Base-by-base conservation (phyloP, 2,329 filamentous ascomycete genomes). In the Diaporthe citriasiana region DNA sequence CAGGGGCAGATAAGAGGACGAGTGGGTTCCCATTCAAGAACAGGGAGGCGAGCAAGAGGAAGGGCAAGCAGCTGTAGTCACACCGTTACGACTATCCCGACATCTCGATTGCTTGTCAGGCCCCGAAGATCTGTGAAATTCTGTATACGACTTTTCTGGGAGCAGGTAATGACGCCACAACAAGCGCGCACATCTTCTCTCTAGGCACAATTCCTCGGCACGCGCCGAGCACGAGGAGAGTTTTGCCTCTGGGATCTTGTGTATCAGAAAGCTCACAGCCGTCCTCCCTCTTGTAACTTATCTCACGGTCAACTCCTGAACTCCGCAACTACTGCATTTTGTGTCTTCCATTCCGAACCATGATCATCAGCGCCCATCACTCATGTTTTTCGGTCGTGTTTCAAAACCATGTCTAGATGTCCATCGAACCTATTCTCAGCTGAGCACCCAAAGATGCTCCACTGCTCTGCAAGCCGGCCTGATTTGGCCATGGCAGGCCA, bases 11-110 rank as follows among this genome's bases (percentile, higher is more conserved):
- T 75, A 85, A 84, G 81, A 78, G 81, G 63, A 85, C 82, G 27
- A 85, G 83, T 73, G 82, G 82, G 17, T 85, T 83, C 57, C 83
- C 83, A 12, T 85, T 86, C 70, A 76, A 75, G 57, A 85, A 85
- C 65, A 73, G 72, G 0, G 80, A 80, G 76, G 82, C 83, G 30
- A 80, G 81, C 42, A 80, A 78, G 79, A 80, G 76, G 73, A 81
- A 81, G 73, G 74, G 74, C 77, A 78, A 75, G 55, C 74, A 75
- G 22, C 57, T 70, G 15, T 77, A 76, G 17, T 4, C 30, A 38
- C 63, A 53, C 12, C 22, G 2, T 33, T 17, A 10, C 35, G 35
- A 19, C 35, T 25, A 19, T 51, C n/a, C 4, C 63, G 30, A 25
- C 19, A 38, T 38, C 60, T 66, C 30, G 8, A 51, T n/a, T 38